Percentiles rank a stretch among this genome's conserved stretches.
Conservation (phyloP, 1,284 basidiomycete species). For the Spongispora temasekensis region DNA sequence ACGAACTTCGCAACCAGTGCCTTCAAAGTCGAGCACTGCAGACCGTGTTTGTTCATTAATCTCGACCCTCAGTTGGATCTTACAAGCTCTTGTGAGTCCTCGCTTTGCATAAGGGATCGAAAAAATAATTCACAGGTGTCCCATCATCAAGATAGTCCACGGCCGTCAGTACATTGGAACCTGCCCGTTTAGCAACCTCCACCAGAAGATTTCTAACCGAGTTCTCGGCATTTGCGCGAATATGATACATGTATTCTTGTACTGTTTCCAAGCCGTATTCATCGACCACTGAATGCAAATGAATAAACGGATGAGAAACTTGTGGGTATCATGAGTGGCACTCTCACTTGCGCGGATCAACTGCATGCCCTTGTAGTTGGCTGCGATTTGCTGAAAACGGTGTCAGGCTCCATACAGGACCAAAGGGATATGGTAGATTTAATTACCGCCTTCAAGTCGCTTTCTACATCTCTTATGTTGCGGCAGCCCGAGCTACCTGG, state of each 20-base stretch:
- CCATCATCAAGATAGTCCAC: constrained; percentile 88
- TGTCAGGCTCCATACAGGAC: background rate
- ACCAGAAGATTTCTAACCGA: constrained; percentile 85
- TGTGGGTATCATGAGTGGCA: constrained; percentile 19
- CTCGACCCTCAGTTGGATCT: constrained; percentile 80
- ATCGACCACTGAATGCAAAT: constrained; percentile 74
- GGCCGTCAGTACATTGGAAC: constrained; percentile 67
- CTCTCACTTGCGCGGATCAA: constrained; percentile 71
- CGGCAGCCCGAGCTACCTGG: constrained; percentile 83
- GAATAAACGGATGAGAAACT: constrained; percentile 1
- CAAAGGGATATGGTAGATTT: background rate
- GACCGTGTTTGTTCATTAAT: constrained; percentile 80
- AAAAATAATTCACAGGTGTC: constrained; percentile 60
- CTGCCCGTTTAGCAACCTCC: constrained; percentile 70
- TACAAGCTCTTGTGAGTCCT: constrained; percentile 13
- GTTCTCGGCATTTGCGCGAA: constrained; percentile 87
- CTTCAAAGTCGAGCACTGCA: constrained; percentile 88
- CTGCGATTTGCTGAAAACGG: constrained; percentile 79
- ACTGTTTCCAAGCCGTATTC: constrained; percentile 89
- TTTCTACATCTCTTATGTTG: constrained; percentile 87
- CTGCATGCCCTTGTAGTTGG: constrained; percentile 92
- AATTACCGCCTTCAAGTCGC: constrained; percentile 86
- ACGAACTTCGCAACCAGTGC: constrained; percentile 86
- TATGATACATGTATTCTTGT: constrained; percentile 91
- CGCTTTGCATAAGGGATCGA: background rate